Percentiles rank a stretch among this genome's conserved stretches.
These are phyloP conservation scores for Phaeosphaeriaceae sp. DNA, from an alignment of 2,329 filamentous ascomycete species.

Conservation along the genomic window DNA sequence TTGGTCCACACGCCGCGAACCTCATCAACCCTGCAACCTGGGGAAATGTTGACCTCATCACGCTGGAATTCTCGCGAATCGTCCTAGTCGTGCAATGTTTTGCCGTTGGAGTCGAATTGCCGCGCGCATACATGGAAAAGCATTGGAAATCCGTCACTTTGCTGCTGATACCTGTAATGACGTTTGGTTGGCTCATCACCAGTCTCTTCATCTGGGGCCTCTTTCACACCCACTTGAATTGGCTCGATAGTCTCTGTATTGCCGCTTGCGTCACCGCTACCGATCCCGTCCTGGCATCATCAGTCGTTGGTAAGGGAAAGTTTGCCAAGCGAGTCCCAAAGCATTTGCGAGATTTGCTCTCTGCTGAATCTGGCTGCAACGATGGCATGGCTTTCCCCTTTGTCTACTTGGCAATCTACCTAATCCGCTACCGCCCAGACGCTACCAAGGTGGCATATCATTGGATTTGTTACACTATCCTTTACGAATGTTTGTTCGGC, in stretches of 20 bases:
- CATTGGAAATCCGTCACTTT: conserved; percentile 94
- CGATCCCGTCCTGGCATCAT: conserved; percentile 94
- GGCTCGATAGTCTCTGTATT: conserved; percentile 86
- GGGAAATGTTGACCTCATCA: conserved; percentile 86
- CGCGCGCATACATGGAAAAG: conserved; percentile 94
- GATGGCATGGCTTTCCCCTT: conserved; percentile 99
- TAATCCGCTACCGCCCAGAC: conserved; percentile 79
- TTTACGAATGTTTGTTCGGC: conserved; percentile 96
- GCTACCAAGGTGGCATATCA: conserved; percentile 75
- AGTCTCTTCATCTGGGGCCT: conserved; percentile 96
- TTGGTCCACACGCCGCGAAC: conserved; percentile 82
- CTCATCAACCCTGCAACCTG: conserved; percentile 77
- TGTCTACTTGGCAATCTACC: conserved; percentile 88
- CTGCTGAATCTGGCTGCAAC: conserved; percentile 97
- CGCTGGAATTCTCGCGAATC: conserved; percentile 86
- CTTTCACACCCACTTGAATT: conserved; percentile 73
- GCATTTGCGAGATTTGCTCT: conserved; percentile 92
- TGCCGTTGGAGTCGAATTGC: conserved; percentile 87
- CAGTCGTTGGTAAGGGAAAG: conserved; percentile 97
- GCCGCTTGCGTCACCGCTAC: conserved; percentile 97
- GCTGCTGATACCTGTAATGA: conserved; percentile 94
- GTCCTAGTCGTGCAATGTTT: conserved; percentile 93
- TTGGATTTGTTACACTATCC: conserved; percentile 86
- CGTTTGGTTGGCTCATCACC: conserved; percentile 90
- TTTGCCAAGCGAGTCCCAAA: conserved; percentile 97